phyloP scores from a whole-genome alignment of 2,329 filamentous ascomycete species.

The Aspergillus transmontanensis region DNA sequence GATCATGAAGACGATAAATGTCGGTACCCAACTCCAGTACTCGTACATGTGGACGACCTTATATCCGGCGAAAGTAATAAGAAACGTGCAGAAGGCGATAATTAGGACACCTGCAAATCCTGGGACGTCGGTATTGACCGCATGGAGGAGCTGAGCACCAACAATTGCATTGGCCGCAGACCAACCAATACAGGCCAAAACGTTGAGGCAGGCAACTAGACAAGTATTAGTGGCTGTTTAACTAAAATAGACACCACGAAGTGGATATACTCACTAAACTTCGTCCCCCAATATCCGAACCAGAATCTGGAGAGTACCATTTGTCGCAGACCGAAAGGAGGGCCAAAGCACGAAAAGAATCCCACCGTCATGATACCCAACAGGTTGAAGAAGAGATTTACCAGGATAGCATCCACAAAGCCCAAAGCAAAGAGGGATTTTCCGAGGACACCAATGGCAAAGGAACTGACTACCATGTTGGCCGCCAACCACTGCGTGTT shows the following conservation, averaged over 20 bases:
- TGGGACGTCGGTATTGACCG: slow-evolving; percentile 70
- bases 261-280: slow-evolving; percentile 57
- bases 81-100: slow-evolving; percentile 67
- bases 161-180: slow-evolving; percentile 78
- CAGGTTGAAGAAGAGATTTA: slow-evolving; percentile 74
- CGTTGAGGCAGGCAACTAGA: slow-evolving; percentile 68
- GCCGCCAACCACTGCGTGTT: slow-evolving; percentile 68
- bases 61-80: slow-evolving; percentile 75
- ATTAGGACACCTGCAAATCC: slow-evolving; percentile 75
- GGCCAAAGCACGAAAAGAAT: slow-evolving; percentile 77
- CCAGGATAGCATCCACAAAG: slow-evolving; percentile 71
- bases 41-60: slow-evolving; percentile 77
- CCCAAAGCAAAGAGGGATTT: slow-evolving; percentile 70
- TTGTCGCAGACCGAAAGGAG: slow-evolving; percentile 72
- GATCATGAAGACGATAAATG: slow-evolving; percentile 72
- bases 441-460: slow-evolving; percentile 73
- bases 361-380: slow-evolving; percentile 72
- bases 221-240: slow-evolving; percentile 11
- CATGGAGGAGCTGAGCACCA: slow-evolving; percentile 74
- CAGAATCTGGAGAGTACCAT: slow-evolving; percentile 80
- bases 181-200: slow-evolving; percentile 74
- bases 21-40: slow-evolving; percentile 73
- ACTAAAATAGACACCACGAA: not conserved
- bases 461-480: slow-evolving; percentile 76
- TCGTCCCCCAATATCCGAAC: slow-evolving; percentile 73